phyloP scores from a whole-genome alignment of 192 early-diverging fungal species.

The Glomus cerebriforme region DNA sequence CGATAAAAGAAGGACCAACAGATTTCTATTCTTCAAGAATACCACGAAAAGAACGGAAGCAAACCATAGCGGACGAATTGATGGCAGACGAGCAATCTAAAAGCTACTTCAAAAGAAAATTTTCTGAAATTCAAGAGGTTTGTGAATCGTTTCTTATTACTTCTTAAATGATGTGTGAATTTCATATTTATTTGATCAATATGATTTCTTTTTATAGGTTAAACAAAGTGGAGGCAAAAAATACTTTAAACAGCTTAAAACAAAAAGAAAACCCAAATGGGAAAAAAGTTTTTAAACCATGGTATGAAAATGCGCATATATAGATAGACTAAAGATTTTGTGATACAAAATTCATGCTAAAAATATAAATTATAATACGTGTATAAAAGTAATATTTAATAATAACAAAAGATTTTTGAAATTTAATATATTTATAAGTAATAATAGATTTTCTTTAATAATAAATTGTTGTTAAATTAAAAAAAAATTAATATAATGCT shows the following conservation, averaged over 20 bases:
- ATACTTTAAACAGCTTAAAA: conserved; percentile 54
- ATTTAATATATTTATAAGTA: too few species aligned
- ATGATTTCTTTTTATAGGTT: conserved; percentile 8
- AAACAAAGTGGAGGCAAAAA: conserved; percentile 57
- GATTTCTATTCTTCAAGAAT: conserved; percentile 90
- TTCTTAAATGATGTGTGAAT: not conserved
- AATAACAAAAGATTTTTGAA: too few species aligned
- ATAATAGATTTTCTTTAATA: too few species aligned
- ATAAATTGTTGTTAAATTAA: too few species aligned
- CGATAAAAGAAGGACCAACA: conserved; percentile 81
- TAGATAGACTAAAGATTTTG: too few species aligned
- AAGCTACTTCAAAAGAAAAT: conserved; percentile 88
- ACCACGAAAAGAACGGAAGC: conserved; percentile 80
- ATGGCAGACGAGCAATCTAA: conserved; percentile 73
- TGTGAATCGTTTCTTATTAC: not conserved
- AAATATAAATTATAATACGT: too few species aligned
- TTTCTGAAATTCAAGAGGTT: conserved; percentile 70
- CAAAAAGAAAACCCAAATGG: conserved; percentile 48
- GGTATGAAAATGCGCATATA: too few species aligned
- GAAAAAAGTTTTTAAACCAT: conserved; percentile 31
- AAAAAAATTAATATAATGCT: too few species aligned
- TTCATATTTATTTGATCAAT: not conserved
- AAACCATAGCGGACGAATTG: conserved; percentile 87
- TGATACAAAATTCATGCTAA: too few species aligned
- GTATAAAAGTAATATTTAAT: too few species aligned